Evolutionary conservation across 768 basidiomycete species (phyloP).

Genomic region (Hydnomerulius pinastri): DNA sequence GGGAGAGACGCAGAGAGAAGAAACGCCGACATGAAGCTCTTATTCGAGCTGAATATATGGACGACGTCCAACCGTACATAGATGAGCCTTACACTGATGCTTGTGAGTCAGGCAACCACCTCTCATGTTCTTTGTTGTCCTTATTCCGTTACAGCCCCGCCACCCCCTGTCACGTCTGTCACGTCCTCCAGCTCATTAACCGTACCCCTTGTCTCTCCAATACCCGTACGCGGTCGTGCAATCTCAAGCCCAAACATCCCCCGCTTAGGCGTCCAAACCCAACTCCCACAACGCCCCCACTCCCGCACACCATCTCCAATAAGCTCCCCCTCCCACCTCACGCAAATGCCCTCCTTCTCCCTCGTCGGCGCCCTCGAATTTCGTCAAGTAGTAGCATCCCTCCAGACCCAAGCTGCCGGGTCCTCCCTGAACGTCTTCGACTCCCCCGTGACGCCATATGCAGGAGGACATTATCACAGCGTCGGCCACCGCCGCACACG

Average conservation of each 20-base stretch:
- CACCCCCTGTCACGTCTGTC: background rate
- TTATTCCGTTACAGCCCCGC: constrained; percentile 10
- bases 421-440: constrained; percentile 66
- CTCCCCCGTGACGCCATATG: constrained; percentile 66
- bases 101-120: constrained; percentile 42
- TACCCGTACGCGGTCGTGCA: constrained; percentile 40
- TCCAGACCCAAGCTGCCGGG: constrained; percentile 68
- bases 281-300: constrained; percentile 43
- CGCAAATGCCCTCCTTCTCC: constrained; percentile 81
- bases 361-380: constrained; percentile 96
- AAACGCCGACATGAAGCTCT: constrained; percentile 48
- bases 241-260: constrained; percentile 38
- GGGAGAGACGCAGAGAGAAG: constrained; percentile 56
- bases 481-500: constrained; percentile 32
- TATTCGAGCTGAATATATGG: constrained; percentile 59
- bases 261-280: constrained; percentile 37
- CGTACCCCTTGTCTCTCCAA: constrained; percentile 31
- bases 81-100: constrained; percentile 63
- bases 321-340: constrained; percentile 36
- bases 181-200: constrained; percentile 10
- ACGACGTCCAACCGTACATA: constrained; percentile 41
- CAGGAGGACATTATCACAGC: constrained; percentile 77
- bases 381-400: constrained; percentile 81
- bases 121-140: constrained; percentile 2
- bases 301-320: constrained; percentile 53